phyloP scores from a whole-genome alignment of 2,329 filamentous ascomycete species.

The Endoconidiophora polonica region DNA sequence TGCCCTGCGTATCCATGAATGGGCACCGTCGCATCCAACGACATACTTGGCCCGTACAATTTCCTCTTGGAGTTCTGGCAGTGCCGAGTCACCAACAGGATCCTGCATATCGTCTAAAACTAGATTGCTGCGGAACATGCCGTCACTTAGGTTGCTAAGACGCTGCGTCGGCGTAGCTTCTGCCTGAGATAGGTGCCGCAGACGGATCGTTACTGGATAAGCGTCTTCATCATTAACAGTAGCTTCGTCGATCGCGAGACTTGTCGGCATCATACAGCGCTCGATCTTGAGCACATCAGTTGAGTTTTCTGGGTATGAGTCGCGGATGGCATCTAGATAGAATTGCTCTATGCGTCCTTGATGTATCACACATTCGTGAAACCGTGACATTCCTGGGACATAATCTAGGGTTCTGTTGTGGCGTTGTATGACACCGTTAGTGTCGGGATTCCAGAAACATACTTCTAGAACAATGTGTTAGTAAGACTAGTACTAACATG shows the following conservation, averaged over 20 bases:
- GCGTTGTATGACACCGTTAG: constrained; percentile 37
- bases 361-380: constrained; percentile 50
- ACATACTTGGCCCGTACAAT: constrained; percentile 35
- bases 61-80: constrained; percentile 16
- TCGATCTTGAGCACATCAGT: constrained; percentile 33
- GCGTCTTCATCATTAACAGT: constrained; percentile 30
- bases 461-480: constrained; percentile 3
- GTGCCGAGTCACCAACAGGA: constrained; percentile 19
- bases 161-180: constrained; percentile 33
- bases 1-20: constrained; percentile 44
- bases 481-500: not conserved
- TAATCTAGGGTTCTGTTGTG: constrained; percentile 47
- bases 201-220: constrained; percentile 43
- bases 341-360: constrained; percentile 55
- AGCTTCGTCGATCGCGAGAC: constrained; percentile 35
- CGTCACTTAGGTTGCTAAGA: constrained; percentile 21
- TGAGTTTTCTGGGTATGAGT: constrained; percentile 26
- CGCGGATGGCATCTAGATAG: constrained; percentile 43
- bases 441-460: constrained; percentile 44
- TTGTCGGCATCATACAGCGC: constrained; percentile 40
- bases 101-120: constrained; percentile 39
- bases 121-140: constrained; percentile 43
- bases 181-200: constrained; percentile 40
- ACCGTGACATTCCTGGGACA: constrained; percentile 41
- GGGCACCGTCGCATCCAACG: constrained; percentile 52